Conservation (phyloP, 164 flowering plant genomes). For the Chimonanthus salicifolius region DNA sequence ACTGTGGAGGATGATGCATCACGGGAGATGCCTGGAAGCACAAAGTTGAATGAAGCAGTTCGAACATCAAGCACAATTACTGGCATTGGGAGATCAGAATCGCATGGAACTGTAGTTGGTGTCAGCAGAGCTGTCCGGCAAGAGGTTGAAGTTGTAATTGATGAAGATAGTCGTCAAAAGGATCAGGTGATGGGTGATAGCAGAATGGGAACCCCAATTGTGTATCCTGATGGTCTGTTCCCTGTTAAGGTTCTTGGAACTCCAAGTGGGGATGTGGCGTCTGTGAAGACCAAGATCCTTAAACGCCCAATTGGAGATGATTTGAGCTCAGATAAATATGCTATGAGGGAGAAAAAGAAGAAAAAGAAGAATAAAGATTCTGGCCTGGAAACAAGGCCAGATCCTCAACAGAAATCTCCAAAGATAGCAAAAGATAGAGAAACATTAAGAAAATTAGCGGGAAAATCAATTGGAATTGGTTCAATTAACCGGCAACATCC, state of each 20-base stretch:
- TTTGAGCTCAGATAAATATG: slow-evolving; percentile 26
- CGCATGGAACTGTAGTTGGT: slow-evolving; percentile 1
- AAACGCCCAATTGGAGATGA: slow-evolving; percentile 39
- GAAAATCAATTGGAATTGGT: slow-evolving; percentile 26
- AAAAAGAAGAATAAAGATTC: slow-evolving; percentile 43
- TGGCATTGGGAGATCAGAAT: slow-evolving; percentile 4
- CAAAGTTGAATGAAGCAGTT: background rate
- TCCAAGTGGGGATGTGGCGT: slow-evolving; percentile 17
- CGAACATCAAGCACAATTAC: background rate
- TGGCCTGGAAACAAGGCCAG: slow-evolving; percentile 18
- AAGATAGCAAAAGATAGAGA: slow-evolving; percentile 25
- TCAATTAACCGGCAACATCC: slow-evolving; percentile 18
- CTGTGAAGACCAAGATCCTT: slow-evolving; percentile 35
- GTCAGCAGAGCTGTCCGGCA: background rate
- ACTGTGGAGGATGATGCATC: slow-evolving; percentile 12
- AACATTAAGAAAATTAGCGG: slow-evolving; percentile 16
- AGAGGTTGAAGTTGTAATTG: background rate
- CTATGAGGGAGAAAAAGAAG: slow-evolving; percentile 40
- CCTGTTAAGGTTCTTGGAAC: slow-evolving; percentile 13
- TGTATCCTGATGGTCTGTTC: slow-evolving; percentile 16
- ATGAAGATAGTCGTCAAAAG: slow-evolving; percentile 1
- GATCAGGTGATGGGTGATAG: slow-evolving; percentile 16
- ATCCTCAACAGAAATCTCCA: slow-evolving; percentile 23
- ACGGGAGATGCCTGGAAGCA: slow-evolving; percentile 7
- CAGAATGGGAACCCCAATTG: background rate